phyloP scores from a whole-genome alignment of 305 asterid species.

The Plantago coronopus region DNA sequence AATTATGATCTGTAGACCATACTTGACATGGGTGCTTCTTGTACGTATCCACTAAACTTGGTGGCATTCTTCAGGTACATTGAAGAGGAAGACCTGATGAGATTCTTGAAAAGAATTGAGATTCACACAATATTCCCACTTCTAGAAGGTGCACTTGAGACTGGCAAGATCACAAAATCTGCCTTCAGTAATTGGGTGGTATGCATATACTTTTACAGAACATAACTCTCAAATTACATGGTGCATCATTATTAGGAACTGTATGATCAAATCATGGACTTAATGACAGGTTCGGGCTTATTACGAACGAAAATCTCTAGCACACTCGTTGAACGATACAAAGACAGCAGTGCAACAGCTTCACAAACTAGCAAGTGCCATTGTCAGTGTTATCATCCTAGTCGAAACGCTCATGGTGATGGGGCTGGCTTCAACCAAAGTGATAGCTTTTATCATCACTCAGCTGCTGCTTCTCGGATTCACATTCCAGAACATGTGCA shows the following conservation, averaged over 20 bases:
- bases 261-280: background rate
- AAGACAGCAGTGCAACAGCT: constrained; percentile 69
- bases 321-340: constrained; percentile 60
- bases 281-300: constrained; percentile 54
- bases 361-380: constrained; percentile 55
- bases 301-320: constrained; percentile 51
- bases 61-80: constrained; percentile 39
- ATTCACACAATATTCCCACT: constrained; percentile 61
- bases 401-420: constrained; percentile 39
- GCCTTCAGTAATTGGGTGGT: constrained; percentile 76
- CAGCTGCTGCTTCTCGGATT: constrained; percentile 59
- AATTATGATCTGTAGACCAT: background rate
- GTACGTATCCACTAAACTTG: background rate
- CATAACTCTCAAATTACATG: background rate
- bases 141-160: constrained; percentile 61
- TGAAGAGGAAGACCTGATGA: constrained; percentile 56
- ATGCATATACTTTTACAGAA: constrained; percentile 2
- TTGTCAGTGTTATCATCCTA: constrained; percentile 39
- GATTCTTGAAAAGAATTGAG: constrained; percentile 51
- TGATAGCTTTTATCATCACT: constrained; percentile 45
- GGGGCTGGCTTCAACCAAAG: constrained; percentile 55
- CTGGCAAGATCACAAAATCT: constrained; percentile 55
- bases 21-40: background rate
- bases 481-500: constrained; percentile 70
- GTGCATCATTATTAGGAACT: background rate